These are phyloP conservation scores for Scleromitrula shiraiana DNA, from an alignment of 2,329 filamentous ascomycete genomes.

Conservation along the genomic window DNA sequence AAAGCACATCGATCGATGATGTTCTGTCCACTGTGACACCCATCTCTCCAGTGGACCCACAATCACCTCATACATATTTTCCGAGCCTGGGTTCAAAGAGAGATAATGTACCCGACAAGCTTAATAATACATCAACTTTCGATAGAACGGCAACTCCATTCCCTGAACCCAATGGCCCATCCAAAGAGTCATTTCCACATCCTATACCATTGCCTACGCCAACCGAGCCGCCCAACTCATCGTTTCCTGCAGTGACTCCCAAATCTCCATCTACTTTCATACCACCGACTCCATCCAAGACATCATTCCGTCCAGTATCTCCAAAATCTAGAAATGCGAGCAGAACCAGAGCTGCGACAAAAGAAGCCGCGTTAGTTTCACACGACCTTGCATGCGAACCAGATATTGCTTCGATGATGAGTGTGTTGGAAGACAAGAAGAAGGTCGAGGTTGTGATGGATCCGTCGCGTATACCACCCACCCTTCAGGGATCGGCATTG, in stretches of 20 bases:
- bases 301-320: background rate
- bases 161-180: background rate
- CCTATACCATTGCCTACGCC: no score
- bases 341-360: background rate
- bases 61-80: background rate
- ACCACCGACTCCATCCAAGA: background rate
- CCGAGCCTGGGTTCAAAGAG: background rate
- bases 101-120: background rate
- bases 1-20: background rate
- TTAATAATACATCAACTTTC: background rate
- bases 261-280: background rate
- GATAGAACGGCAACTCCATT: background rate
- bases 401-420: background rate
- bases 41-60: background rate
- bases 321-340: slow-evolving; percentile 1
- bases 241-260: background rate
- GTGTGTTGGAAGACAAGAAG: background rate
- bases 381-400: background rate
- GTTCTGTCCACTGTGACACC: background rate
- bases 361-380: background rate
- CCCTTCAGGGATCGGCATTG: background rate
- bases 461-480: background rate
- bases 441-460: background rate
- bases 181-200: no score
- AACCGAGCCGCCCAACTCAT: no score